Conservation (phyloP, 2,329 filamentous ascomycete genomes). For the Fusarium phyllophilum region DNA sequence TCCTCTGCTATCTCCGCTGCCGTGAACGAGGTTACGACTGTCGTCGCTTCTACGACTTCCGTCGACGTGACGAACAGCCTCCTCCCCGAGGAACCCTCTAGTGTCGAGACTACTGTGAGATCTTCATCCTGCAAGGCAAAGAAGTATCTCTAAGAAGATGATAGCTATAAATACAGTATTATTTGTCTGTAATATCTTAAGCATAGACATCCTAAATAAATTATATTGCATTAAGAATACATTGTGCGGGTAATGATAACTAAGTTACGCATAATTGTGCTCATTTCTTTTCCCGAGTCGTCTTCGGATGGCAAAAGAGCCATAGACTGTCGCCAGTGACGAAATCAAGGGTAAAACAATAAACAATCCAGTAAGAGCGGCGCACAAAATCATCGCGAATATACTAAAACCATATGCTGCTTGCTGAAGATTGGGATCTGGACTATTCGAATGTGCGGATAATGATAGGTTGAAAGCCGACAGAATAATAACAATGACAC, state of each 20-base stretch:
- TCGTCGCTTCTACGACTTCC: not conserved
- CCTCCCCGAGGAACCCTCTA: not conserved
- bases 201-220: not conserved
- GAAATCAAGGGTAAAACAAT: not conserved
- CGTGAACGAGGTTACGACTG: fast-evolving
- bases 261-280: not conserved
- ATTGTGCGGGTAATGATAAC: fast-evolving
- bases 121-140: not conserved
- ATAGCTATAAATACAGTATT: not conserved
- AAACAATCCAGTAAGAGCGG: not conserved
- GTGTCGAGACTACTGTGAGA: not conserved
- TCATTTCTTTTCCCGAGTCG: not conserved
- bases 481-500: not conserved
- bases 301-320: not conserved
- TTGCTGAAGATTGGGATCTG: not conserved
- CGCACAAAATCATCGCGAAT: not conserved
- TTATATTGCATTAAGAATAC: not conserved
- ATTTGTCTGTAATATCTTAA: not conserved
- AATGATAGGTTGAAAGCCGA: not conserved
- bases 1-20: too few species aligned
- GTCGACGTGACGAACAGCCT: too few species aligned
- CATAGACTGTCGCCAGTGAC: not conserved
- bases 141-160: not conserved
- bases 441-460: not conserved
- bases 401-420: not conserved